Percentiles rank a stretch among this genome's conserved stretches.
Conservation (phyloP, 2,329 filamentous ascomycete species). For the Coniochaeta sp. region DNA sequence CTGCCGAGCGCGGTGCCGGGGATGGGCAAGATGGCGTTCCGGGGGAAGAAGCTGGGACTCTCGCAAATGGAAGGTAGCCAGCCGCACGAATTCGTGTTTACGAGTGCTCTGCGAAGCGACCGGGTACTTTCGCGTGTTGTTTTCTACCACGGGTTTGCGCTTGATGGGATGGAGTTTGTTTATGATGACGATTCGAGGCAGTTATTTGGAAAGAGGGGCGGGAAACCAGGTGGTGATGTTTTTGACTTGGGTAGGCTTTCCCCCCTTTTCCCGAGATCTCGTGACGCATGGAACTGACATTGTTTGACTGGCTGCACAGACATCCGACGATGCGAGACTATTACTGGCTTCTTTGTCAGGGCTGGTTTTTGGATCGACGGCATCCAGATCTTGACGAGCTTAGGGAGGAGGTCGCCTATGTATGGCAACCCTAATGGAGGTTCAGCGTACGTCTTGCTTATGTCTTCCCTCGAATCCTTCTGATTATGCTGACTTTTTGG, state of each 20-base stretch:
- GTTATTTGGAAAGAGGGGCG: constrained; percentile 76
- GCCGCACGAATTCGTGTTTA: constrained; percentile 66
- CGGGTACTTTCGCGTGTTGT: constrained; percentile 69
- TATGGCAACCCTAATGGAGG: constrained; percentile 79
- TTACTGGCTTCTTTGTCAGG: constrained; percentile 79
- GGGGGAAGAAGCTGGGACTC: constrained; percentile 65
- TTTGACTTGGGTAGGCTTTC: constrained; percentile 65
- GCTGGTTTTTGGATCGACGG: constrained; percentile 81
- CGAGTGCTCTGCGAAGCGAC: constrained; percentile 58
- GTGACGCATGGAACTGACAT: not conserved
- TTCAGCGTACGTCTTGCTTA: constrained; percentile 60
- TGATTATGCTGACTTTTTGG: not conserved
- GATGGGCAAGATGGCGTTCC: constrained; percentile 64
- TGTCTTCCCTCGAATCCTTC: not conserved
- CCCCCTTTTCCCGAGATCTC: not conserved
- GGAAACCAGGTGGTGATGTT: constrained; percentile 60
- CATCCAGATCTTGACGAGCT: constrained; percentile 80
- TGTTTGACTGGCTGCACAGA: constrained; percentile 40
- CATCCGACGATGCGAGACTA: constrained; percentile 73
- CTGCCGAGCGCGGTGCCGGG: constrained; percentile 47
- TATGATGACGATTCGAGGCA: constrained; percentile 84
- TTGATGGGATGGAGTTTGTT: constrained; percentile 86
- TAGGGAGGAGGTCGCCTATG: constrained; percentile 76
- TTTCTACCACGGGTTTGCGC: constrained; percentile 66
- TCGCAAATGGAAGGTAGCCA: constrained; percentile 65